Conservation (phyloP, 2,329 filamentous ascomycete genomes). For the Penicillium hordei region DNA sequence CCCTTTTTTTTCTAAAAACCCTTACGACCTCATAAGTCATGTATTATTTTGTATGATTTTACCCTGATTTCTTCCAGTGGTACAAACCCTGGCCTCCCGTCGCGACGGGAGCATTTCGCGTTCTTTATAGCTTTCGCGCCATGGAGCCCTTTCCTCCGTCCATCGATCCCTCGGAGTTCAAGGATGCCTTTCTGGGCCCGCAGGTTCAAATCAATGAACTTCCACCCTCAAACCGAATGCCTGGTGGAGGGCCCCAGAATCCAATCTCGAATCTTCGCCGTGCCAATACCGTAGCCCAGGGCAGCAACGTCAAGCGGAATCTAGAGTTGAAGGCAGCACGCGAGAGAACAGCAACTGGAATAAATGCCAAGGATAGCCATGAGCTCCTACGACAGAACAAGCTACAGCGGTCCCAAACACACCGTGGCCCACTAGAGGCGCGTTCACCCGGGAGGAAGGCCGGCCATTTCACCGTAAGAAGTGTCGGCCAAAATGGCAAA, state of each 20-base stretch:
- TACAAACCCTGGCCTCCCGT: conserved; percentile 8
- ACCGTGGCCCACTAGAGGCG: conserved; percentile 55
- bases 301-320: conserved; percentile 32
- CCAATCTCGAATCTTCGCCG: conserved; percentile 33
- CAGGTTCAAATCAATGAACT: conserved; percentile 22
- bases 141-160: conserved; percentile 23
- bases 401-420: conserved; percentile 49
- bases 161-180: conserved; percentile 16
- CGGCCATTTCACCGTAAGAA: conserved; percentile 74
- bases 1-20: conserved; percentile 3
- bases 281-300: conserved; percentile 42
- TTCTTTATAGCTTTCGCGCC: conserved; percentile 15
- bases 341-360: conserved; percentile 35
- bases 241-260: conserved; percentile 18
- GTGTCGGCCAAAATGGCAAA: conserved; percentile 78
- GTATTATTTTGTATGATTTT: conserved; percentile 6
- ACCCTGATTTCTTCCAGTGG: conserved; percentile 18
- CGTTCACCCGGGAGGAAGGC: conserved; percentile 63
- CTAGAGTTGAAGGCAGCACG: conserved; percentile 34
- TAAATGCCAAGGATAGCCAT: conserved; percentile 52
- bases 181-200: conserved; percentile 18
- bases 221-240: conserved; percentile 10
- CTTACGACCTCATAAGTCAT: conserved; percentile 7
- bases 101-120: conserved; percentile 8
- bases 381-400: conserved; percentile 48